phyloP scores from a whole-genome alignment of 305 asterid species.

The Rubia tinctorum region DNA sequence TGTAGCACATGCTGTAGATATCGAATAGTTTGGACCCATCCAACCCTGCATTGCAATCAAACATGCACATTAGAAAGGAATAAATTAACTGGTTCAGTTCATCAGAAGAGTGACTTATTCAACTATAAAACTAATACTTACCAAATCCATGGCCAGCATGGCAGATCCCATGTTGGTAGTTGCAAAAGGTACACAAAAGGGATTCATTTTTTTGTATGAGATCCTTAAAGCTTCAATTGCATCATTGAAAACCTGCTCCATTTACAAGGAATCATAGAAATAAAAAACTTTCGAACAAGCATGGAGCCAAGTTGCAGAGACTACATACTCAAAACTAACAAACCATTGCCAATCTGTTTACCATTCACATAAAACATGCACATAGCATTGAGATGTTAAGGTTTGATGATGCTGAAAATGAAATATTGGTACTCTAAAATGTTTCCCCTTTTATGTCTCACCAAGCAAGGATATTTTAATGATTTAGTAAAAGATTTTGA shows the following conservation, averaged over 20 bases:
- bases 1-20: slow-evolving; percentile 98
- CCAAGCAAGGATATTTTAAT: background rate
- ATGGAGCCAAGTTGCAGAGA: slow-evolving; percentile 12
- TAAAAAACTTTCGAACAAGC: background rate
- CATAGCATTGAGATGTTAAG: background rate
- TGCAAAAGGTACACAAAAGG: slow-evolving; percentile 91
- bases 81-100: slow-evolving; percentile 7
- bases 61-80: slow-evolving; percentile 20
- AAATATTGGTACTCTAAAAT: background rate
- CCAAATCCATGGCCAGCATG: slow-evolving; percentile 96
- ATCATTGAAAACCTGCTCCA: slow-evolving; percentile 74
- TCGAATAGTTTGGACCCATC: slow-evolving; percentile 99
- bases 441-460: background rate
- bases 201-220: slow-evolving; percentile 96
- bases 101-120: slow-evolving; percentile 2
- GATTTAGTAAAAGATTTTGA: background rate
- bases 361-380: background rate
- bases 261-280: slow-evolving; percentile 22
- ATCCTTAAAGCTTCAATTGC: slow-evolving; percentile 86
- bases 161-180: slow-evolving; percentile 98
- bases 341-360: background rate
- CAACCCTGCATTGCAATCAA: slow-evolving; percentile 61
- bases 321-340: background rate
- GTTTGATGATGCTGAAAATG: background rate
- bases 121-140: slow-evolving; percentile 17